phyloP scores from a whole-genome alignment of 2,329 filamentous ascomycete species.

The Fusarium caatingaense region DNA sequence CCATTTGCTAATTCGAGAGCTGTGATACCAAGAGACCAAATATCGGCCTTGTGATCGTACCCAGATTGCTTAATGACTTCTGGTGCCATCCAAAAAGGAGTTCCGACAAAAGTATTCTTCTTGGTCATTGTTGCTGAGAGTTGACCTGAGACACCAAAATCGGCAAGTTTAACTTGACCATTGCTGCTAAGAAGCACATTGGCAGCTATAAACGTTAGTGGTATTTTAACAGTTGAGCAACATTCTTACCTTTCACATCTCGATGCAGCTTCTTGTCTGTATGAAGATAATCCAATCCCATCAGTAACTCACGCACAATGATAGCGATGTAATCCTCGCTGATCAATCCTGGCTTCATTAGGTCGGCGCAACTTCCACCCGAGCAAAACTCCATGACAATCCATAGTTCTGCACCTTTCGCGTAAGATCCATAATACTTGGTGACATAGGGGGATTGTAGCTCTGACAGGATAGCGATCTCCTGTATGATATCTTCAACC shows the following conservation, averaged over 20 bases:
- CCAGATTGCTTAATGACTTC: conserved; percentile 99
- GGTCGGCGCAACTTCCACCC: conserved; percentile 92
- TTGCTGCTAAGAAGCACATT: conserved; percentile 90
- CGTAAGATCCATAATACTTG: conserved; percentile 96
- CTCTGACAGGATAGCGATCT: conserved; percentile 96
- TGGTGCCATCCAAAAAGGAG: conserved; percentile 99
- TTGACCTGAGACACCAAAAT: conserved; percentile 97
- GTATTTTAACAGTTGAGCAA: neutral
- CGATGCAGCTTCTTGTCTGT: conserved; percentile 95
- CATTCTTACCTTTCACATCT: conserved; percentile 84
- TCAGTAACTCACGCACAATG: conserved; percentile 87
- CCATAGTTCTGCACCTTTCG: conserved; percentile 96
- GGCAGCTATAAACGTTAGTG: conserved; percentile 69
- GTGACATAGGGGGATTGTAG: conserved; percentile 96
- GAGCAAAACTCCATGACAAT: conserved; percentile 99
- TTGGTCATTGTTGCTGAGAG: conserved; percentile 98
- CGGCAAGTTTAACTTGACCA: conserved; percentile 95
- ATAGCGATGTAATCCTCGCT: conserved; percentile 97
- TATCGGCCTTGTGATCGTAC: conserved; percentile 97
- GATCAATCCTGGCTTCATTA: conserved; percentile 93
- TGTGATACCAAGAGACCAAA: conserved; percentile 96
- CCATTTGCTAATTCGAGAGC: conserved; percentile 91
- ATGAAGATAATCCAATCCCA: conserved; percentile 93
- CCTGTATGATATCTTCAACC: conserved; percentile 98
- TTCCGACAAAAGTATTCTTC: conserved; percentile 98